These are phyloP conservation scores for cucumber (Cucumis sativus) DNA, from an alignment of 306 rosid species.

Conservation along the genomic window DNA sequence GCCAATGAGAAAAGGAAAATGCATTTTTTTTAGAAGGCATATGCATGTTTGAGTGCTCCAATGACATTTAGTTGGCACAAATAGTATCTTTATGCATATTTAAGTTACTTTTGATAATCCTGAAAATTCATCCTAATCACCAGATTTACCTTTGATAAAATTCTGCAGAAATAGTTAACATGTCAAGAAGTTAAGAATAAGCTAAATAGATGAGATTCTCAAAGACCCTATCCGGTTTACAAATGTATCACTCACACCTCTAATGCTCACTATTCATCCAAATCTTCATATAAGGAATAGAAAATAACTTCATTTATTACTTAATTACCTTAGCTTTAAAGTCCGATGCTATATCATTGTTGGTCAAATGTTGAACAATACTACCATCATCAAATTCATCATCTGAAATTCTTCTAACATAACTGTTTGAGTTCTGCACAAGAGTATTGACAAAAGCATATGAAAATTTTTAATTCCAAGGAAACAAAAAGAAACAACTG, in stretches of 20 bases:
- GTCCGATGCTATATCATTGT: constrained; percentile 27
- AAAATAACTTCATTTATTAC: not conserved
- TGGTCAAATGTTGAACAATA: constrained; percentile 14
- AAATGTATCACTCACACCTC: not conserved
- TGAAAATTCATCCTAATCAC: not conserved
- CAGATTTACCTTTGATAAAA: not conserved
- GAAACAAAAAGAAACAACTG: not conserved
- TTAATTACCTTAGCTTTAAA: constrained; percentile 29
- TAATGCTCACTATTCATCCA: not conserved
- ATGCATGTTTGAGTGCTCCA: no score
- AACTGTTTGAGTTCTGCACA: constrained; percentile 43
- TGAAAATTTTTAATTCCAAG: not conserved
- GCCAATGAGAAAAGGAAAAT: no score
- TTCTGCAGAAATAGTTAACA: not conserved
- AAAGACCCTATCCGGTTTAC: not conserved
- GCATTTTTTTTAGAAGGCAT: no score
- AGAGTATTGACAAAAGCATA: not conserved
- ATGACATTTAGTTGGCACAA: no score
- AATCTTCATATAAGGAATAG: not conserved
- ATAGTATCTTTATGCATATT: not conserved
- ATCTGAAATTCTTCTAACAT: constrained; percentile 43
- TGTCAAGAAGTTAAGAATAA: not conserved
- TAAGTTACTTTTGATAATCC: not conserved
- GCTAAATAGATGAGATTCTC: not conserved
- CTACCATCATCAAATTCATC: constrained; percentile 44